These are phyloP conservation scores for Chrysosporium keratinophilum DNA, from an alignment of 2,329 filamentous ascomycete species.

Conservation along the genomic window DNA sequence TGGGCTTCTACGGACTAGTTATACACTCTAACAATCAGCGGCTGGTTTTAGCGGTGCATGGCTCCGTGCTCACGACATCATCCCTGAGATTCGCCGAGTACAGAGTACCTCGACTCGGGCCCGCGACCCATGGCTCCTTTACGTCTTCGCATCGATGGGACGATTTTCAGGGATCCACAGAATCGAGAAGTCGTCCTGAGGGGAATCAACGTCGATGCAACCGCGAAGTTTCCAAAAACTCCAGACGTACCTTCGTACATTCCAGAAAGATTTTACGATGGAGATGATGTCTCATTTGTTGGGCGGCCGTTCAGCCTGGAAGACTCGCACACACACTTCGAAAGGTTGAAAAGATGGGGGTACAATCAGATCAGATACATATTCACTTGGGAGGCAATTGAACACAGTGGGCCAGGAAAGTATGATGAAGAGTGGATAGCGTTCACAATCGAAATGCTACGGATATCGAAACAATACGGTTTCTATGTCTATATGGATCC, in stretches of 20 bases:
- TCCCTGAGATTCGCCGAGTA: neutral
- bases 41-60: too few relatives aligned
- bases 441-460: conserved; percentile 75
- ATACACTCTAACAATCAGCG: too few relatives aligned
- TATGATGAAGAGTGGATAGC: conserved; percentile 93
- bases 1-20: too few relatives aligned
- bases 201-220: conserved; percentile 87
- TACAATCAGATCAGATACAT: conserved; percentile 96
- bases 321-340: conserved; percentile 78
- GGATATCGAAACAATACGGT: conserved; percentile 76
- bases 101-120: neutral
- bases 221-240: conserved; percentile 75
- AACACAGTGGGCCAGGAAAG: conserved; percentile 75
- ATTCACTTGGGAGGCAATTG: conserved; percentile 98
- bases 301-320: conserved; percentile 71
- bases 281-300: conserved; percentile 82
- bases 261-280: conserved; percentile 74
- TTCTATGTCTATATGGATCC: conserved; percentile 99
- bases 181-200: conserved; percentile 79
- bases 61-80: neutral
- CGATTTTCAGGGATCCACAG: conserved; percentile 68
- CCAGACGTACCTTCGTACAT: conserved; percentile 76
- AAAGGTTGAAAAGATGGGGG: conserved; percentile 72
- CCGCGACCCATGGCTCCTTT: conserved; percentile 55
- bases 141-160: conserved; percentile 73